These are phyloP conservation scores for Paspalum vaginatum DNA, from an alignment of 176 grass and related monocot genomes.

Conservation along the genomic window DNA sequence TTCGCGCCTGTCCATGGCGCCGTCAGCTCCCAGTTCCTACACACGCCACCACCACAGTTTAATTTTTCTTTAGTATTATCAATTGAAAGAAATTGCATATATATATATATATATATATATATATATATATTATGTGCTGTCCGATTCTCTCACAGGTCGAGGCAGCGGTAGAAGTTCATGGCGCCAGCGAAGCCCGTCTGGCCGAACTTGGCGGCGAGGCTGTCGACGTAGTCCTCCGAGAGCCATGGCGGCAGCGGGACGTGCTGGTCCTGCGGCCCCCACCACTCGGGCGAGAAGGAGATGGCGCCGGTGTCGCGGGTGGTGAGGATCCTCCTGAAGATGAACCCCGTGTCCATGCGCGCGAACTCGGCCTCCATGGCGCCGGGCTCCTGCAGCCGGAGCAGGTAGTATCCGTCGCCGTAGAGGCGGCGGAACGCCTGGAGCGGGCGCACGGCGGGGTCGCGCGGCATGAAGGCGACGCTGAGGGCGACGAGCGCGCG, in stretches of 20 bases:
- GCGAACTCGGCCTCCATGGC: slow-evolving; percentile 59
- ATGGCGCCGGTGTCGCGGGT: slow-evolving; percentile 23
- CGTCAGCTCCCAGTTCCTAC: slow-evolving; percentile 48
- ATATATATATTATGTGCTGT: too few species aligned
- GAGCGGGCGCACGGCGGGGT: slow-evolving; percentile 27
- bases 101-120: too few species aligned
- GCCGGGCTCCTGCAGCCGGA: slow-evolving; percentile 56
- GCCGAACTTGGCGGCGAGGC: slow-evolving; percentile 51
- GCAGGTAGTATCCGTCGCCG: slow-evolving; percentile 47
- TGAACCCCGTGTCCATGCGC: slow-evolving; percentile 36
- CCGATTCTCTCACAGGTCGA: slow-evolving; percentile 65
- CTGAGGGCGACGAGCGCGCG: slow-evolving; percentile 53
- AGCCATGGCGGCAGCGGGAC: slow-evolving; percentile 51
- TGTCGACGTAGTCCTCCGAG: slow-evolving; percentile 46
- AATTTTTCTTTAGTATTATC: too few species aligned
- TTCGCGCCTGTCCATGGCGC: slow-evolving; percentile 34
- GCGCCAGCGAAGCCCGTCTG: slow-evolving; percentile 57
- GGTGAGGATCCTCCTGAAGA: slow-evolving; percentile 51
- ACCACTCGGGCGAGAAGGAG: slow-evolving; percentile 44
- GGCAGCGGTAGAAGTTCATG: slow-evolving; percentile 63
- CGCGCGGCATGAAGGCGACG: slow-evolving; percentile 58
- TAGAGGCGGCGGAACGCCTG: too few species aligned
- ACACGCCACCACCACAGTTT: too few species aligned
- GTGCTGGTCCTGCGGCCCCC: slow-evolving; percentile 34
- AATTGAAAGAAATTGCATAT: too few species aligned